Conservation (phyloP, 2,329 filamentous ascomycete genomes). For the Phyllosticta ampelicida region DNA sequence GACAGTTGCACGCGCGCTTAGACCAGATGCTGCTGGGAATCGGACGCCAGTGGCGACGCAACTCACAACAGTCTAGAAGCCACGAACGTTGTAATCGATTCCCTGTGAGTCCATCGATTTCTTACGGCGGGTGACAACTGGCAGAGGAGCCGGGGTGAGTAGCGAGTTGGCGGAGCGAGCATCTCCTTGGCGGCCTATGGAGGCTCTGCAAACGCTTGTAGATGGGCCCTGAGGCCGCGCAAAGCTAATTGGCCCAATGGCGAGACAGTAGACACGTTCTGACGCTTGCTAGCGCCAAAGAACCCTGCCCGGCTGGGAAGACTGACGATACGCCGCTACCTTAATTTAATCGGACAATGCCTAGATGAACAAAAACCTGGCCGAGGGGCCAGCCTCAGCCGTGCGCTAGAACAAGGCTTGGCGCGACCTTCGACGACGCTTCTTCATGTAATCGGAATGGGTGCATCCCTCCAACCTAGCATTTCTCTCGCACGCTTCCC, state of each 20-base stretch:
- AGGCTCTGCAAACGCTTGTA: background rate
- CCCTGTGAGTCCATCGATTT: background rate
- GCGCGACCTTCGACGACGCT: background rate
- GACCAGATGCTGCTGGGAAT: background rate
- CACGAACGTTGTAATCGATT: background rate
- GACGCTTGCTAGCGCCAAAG: background rate
- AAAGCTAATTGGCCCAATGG: background rate
- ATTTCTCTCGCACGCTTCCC: background rate
- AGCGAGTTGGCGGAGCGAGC: background rate
- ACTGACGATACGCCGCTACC: background rate
- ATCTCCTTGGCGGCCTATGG: background rate
- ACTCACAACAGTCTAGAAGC: background rate
- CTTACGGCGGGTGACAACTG: background rate
- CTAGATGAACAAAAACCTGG: background rate
- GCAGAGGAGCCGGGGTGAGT: background rate
- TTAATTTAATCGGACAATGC: background rate
- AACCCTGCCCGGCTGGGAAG: background rate
- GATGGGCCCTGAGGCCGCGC: background rate
- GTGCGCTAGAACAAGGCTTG: background rate
- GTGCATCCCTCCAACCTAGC: background rate
- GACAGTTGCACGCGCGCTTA: background rate
- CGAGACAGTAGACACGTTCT: background rate
- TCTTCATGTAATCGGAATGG: background rate
- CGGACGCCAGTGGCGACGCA: background rate
- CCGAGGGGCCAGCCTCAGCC: background rate